Percentiles rank a stretch among this genome's conserved stretches.
Evolutionary conservation across 192 early-diverging fungal genomes (phyloP).

Genomic region (Mortierella hygrophila): DNA sequence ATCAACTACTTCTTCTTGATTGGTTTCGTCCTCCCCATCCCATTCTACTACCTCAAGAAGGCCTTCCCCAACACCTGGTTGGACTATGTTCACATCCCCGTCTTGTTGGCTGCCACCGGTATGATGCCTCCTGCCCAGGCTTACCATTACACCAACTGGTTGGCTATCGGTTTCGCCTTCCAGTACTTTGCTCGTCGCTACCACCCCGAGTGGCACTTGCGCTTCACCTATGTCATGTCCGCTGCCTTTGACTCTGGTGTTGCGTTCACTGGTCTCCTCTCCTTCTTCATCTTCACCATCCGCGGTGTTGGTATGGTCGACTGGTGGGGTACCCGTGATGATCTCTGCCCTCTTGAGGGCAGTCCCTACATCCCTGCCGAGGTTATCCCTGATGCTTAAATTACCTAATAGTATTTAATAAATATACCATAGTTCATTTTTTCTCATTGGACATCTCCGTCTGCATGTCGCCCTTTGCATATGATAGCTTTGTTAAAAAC

Average conservation of each 20-base stretch:
- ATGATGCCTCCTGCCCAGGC: constrained; percentile 64
- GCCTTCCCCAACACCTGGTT: constrained; percentile 59
- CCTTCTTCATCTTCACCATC: constrained; percentile 37
- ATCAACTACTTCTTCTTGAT: constrained; percentile 59
- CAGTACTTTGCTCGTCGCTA: constrained; percentile 62
- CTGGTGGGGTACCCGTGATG: constrained; percentile 6
- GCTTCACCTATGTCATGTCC: constrained; percentile 75
- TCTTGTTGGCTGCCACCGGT: constrained; percentile 59
- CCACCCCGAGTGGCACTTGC: constrained; percentile 61
- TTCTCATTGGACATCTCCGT: background rate
- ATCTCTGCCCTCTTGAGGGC: constrained; percentile 25
- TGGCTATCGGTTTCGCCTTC: constrained; percentile 60
- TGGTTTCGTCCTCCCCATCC: constrained; percentile 66
- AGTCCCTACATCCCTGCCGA: constrained; percentile 7
- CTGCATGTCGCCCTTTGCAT: no score
- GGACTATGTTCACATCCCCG: constrained; percentile 64
- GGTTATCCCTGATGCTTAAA: constrained; percentile 5
- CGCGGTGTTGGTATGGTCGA: background rate
- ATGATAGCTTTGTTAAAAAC: no score
- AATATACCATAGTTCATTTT: background rate
- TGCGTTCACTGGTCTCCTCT: constrained; percentile 35
- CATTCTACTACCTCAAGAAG: constrained; percentile 66
- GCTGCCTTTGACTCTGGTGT: constrained; percentile 70
- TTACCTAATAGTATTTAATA: background rate
- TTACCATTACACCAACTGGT: constrained; percentile 51